Evolutionary conservation across 768 basidiomycete genomes (phyloP).

Genomic region (Ramaria sp.): DNA sequence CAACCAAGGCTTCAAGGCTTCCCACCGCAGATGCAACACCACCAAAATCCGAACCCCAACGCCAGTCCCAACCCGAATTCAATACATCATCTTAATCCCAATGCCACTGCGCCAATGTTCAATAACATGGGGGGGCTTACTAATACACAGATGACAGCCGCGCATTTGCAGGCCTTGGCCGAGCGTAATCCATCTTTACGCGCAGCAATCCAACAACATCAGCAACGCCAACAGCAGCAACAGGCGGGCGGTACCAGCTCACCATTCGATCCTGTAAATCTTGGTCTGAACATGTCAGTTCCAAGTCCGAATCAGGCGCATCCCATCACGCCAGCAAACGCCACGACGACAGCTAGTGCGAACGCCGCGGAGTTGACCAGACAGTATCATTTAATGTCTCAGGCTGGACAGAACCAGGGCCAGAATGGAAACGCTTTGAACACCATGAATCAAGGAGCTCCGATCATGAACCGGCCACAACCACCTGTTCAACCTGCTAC

Average conservation of each 20-base stretch:
- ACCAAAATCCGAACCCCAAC: not conserved
- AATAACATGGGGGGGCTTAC: not conserved
- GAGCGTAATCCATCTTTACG: not conserved
- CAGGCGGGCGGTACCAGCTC: not conserved
- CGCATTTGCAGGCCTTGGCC: not conserved
- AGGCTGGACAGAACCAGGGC: conserved; percentile 6
- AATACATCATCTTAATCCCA: not conserved
- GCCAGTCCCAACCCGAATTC: conserved; percentile 4
- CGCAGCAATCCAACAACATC: conserved; percentile 3
- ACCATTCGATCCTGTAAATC: not conserved
- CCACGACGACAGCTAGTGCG: not conserved
- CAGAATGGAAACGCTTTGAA: conserved; percentile 4
- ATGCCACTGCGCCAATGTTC: not conserved
- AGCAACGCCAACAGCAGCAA: conserved; percentile 4
- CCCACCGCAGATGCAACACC: conserved; percentile 1
- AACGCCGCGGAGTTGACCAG: conserved; percentile 1
- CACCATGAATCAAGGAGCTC: not conserved
- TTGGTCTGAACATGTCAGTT: not conserved
- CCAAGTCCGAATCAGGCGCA: not conserved
- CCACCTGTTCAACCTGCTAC: not conserved
- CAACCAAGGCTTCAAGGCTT: conserved; percentile 6
- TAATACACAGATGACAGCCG: not conserved
- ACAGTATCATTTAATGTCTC: conserved; percentile 2
- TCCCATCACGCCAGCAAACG: conserved; percentile 1
- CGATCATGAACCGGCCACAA: not conserved